Evolutionary conservation across 2,329 filamentous ascomycete species (phyloP), one percentile per base, ranked within the genome.

Genomic region (Claviceps spartinae): DNA sequence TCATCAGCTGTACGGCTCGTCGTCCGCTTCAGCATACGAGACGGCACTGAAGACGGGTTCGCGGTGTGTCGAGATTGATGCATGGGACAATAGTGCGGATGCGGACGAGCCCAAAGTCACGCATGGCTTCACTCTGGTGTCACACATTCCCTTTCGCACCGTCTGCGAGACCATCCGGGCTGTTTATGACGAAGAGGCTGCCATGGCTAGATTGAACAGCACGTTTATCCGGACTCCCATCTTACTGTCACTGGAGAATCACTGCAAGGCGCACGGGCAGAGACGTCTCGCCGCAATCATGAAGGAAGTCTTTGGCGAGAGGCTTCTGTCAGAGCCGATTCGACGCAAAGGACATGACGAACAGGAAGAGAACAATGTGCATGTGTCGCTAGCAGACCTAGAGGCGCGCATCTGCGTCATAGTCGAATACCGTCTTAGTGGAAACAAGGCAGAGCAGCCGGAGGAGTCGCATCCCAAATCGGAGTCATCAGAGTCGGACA

Each of bases 21-120:
- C 81, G 1, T 78, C 76, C 2, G 79, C 80, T 7, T 68, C 72
- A 4, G 82, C 81, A 0, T 87, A 87, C 60, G 74, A 81, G 59
- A 78, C 72, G 5, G 79, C 81, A 0, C 68, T 87, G 16, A 69
- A 67, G 34, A 77, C 80, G 0, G 83, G 83, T 1, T 81, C 81
- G 2, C 72, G 83, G 6, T 87, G 83, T 58, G 82, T 87, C 40
- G 83, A 87, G 65, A 86, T 86, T 51, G 83, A 86, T 60, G 83
- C 80, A 1, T 87, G 83, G 83, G 82, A 86, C 59, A 73, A 82
- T 47, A 70, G 75, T 40, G 75, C 80, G 8, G 64, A 83, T 58
- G 67, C 66, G 41, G 72, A 79, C 9, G 82, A 85, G 62, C 82
- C 82, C 4, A 85, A 84, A 61, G 82, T 85, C 50, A 86, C 82